Evolutionary conservation across 257 asterid genomes (phyloP).

Genomic region (Primulina tabacum): DNA sequence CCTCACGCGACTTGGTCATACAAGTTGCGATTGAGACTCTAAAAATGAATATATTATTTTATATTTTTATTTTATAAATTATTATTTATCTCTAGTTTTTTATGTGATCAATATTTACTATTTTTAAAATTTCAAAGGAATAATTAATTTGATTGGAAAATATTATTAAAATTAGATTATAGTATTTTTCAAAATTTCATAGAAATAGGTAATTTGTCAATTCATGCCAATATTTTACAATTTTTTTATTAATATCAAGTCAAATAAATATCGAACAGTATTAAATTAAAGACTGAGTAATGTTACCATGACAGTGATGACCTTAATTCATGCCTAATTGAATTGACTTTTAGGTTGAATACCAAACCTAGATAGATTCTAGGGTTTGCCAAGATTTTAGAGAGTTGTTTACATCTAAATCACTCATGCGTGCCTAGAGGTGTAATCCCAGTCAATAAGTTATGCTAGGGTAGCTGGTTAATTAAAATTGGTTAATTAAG

Average conservation of each 20-base stretch:
- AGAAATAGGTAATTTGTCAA: slow-evolving; percentile 26
- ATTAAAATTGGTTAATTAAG: no score
- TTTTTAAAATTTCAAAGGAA: no score
- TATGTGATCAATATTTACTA: no score
- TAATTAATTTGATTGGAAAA: no score
- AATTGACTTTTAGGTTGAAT: neutral
- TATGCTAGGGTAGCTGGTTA: no score
- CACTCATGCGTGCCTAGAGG: no score
- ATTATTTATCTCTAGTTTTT: no score
- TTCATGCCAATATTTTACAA: slow-evolving; percentile 19
- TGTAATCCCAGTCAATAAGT: neutral
- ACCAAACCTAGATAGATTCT: neutral
- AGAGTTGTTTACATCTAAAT: neutral
- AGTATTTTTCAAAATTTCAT: slow-evolving; percentile 32
- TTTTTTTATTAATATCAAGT: slow-evolving; percentile 21
- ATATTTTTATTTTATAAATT: no score
- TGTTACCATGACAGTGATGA: neutral
- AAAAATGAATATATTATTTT: no score
- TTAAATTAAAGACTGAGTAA: slow-evolving; percentile 16
- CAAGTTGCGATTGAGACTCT: no score
- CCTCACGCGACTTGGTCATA: no score
- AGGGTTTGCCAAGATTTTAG: neutral
- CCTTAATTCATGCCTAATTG: neutral
- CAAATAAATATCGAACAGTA: slow-evolving; percentile 1
- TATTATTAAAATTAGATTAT: neutral